These are phyloP conservation scores for Hamamelis virginiana DNA, from an alignment of 164 flowering plant species.

Conservation along the genomic window DNA sequence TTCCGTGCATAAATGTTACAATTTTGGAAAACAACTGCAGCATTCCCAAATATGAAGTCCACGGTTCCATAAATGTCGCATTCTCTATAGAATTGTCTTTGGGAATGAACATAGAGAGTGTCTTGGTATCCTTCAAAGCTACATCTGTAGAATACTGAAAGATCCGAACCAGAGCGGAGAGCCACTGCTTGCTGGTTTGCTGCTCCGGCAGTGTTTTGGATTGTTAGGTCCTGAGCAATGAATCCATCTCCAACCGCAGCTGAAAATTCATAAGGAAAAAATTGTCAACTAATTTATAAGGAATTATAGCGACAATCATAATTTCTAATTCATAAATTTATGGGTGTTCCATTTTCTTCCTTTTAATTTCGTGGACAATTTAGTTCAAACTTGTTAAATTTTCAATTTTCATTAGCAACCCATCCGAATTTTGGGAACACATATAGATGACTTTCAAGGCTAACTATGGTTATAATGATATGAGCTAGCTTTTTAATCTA, in stretches of 20 bases:
- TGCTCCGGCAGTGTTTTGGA: conserved; percentile 67
- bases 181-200: conserved; percentile 70
- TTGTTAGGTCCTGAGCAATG: conserved; percentile 57
- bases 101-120: conserved; percentile 59
- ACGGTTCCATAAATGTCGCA: conserved; percentile 65
- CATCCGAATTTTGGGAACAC: too few species aligned
- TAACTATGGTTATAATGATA: too few species aligned
- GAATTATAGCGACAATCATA: not conserved
- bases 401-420: too few species aligned
- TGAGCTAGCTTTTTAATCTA: too few species aligned
- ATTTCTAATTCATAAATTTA: too few species aligned
- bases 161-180: conserved; percentile 51
- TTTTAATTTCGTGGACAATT: too few species aligned
- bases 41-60: conserved; percentile 70
- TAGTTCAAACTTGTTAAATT: too few species aligned
- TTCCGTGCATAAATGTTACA: conserved; percentile 50
- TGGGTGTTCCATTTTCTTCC: too few species aligned
- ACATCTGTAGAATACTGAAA: conserved; percentile 54
- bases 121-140: conserved; percentile 63
- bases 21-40: conserved; percentile 61
- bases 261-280: conserved; percentile 17
- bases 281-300: not conserved
- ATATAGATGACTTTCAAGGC: too few species aligned
- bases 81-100: conserved; percentile 59
- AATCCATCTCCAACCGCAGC: conserved; percentile 63